A percentile compares a stretch with the other conserved stretches of the same genome.
phyloP scores from a whole-genome alignment of 768 basidiomycete genomes.

The Rhodotorula sphaerocarpa region DNA sequence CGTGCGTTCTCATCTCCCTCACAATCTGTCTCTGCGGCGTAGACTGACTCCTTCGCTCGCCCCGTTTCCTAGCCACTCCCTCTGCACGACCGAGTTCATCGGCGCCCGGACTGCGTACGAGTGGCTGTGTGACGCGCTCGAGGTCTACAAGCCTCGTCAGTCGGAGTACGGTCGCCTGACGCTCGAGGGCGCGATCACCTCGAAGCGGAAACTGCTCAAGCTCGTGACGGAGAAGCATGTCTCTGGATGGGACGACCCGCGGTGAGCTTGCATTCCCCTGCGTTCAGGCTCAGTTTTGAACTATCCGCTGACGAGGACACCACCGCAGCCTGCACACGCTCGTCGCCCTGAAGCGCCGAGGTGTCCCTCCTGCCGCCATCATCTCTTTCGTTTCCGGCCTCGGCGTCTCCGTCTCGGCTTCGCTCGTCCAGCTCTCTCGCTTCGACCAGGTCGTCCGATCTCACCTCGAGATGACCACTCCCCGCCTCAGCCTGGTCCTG shows the following conservation, averaged over 20 bases:
- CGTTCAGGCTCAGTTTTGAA: background rate
- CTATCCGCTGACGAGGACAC: background rate
- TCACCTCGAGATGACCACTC: slow-evolving; percentile 78
- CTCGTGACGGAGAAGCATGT: slow-evolving; percentile 81
- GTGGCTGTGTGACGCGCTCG: slow-evolving; percentile 96
- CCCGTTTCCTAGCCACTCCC: slow-evolving; percentile 66
- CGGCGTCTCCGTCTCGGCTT: slow-evolving; percentile 78
- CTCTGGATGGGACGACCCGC: slow-evolving; percentile 91
- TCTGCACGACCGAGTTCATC: slow-evolving; percentile 94
- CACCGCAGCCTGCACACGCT: slow-evolving; percentile 65
- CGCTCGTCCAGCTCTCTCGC: slow-evolving; percentile 75
- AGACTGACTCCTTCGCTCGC: background rate
- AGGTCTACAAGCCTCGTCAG: slow-evolving; percentile 92
- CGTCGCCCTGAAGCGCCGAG: slow-evolving; percentile 86
- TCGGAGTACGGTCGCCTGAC: slow-evolving; percentile 92
- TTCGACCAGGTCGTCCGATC: slow-evolving; percentile 84
- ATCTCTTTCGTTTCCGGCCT: slow-evolving; percentile 82
- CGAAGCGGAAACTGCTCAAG: slow-evolving; percentile 85
- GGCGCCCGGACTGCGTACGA: slow-evolving; percentile 94
- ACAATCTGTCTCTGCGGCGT: background rate
- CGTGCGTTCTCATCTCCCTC: slow-evolving; percentile 55
- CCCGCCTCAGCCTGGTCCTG: slow-evolving; percentile 83
- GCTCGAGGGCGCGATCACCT: slow-evolving; percentile 88
- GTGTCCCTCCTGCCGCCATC: slow-evolving; percentile 93
- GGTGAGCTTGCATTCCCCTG: slow-evolving; percentile 41